A percentile compares a stretch with the other conserved stretches of the same genome.
Evolutionary conservation across 1,284 basidiomycete genomes (phyloP).

Genomic region (Macrocystidia cucumis): DNA sequence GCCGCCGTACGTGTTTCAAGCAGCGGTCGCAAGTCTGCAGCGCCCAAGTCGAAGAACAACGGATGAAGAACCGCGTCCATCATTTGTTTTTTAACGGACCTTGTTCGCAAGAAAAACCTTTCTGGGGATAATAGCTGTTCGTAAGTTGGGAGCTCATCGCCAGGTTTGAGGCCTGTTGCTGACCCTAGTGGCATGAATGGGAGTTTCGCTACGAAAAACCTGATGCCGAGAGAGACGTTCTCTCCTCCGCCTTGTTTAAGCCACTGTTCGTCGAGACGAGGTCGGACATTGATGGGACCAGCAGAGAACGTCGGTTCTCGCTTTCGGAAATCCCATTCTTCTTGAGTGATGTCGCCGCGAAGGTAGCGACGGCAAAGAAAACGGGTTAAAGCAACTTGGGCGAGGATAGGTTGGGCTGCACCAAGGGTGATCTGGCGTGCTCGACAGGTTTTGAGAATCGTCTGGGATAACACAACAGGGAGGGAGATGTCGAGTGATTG

Average conservation of each 20-base stretch:
- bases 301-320: slow-evolving; percentile 41
- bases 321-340: slow-evolving; percentile 47
- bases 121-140: slow-evolving; percentile 31
- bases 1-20: slow-evolving; percentile 17
- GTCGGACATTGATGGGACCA: slow-evolving; percentile 46
- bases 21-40: too few species aligned
- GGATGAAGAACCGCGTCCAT: slow-evolving; percentile 30
- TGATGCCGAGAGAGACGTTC: slow-evolving; percentile 36
- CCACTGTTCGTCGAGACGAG: slow-evolving; percentile 43
- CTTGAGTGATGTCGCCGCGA: slow-evolving; percentile 34
- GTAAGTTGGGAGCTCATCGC: slow-evolving; percentile 30
- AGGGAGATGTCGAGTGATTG: slow-evolving; percentile 17
- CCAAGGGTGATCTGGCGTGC: slow-evolving; percentile 40
- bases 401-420: slow-evolving; percentile 38
- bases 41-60: slow-evolving; percentile 43
- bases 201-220: slow-evolving; percentile 34
- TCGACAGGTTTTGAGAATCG: slow-evolving; percentile 29
- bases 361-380: slow-evolving; percentile 40
- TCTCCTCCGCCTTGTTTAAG: slow-evolving; percentile 32
- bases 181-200: slow-evolving; percentile 43
- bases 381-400: slow-evolving; percentile 47
- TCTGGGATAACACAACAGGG: slow-evolving; percentile 15
- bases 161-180: slow-evolving; percentile 19
- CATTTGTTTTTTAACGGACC: slow-evolving; percentile 32
- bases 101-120: slow-evolving; percentile 41